These are phyloP conservation scores for Coleophoma eucalyptorum DNA, from an alignment of 2,329 filamentous ascomycete species.

Conservation along the genomic window DNA sequence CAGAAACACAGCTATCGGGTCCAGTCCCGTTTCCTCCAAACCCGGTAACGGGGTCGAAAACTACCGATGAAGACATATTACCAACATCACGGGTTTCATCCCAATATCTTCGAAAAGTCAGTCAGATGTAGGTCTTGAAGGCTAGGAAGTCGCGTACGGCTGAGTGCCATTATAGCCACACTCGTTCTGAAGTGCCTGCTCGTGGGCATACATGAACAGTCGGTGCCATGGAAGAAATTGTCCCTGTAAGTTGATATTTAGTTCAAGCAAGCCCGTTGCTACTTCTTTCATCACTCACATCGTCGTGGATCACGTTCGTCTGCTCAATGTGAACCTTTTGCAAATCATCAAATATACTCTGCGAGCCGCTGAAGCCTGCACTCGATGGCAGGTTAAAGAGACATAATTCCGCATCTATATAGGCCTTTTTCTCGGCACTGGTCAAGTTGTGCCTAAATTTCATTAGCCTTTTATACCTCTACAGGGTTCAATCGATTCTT, in stretches of 20 bases:
- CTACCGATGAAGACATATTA: conserved; percentile 4
- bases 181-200: conserved; percentile 33
- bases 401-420: conserved; percentile 11
- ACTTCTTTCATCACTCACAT: conserved; percentile 12
- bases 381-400: conserved; percentile 2
- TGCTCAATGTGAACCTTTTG: conserved; percentile 29
- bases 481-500: neutral
- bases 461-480: neutral
- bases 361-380: conserved; percentile 7
- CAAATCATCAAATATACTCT: conserved; percentile 33
- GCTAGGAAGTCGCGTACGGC: neutral
- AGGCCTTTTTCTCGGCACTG: conserved; percentile 7
- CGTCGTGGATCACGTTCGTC: conserved; percentile 5
- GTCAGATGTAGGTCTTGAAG: neutral
- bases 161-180: conserved; percentile 26
- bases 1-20: neutral
- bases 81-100: conserved; percentile 3
- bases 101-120: conserved; percentile 7
- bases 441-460: conserved; percentile 5
- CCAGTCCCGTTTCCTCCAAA: neutral
- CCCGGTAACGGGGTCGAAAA: conserved; percentile 5
- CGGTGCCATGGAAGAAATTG: conserved; percentile 37
- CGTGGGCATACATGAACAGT: conserved; percentile 32
- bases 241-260: conserved; percentile 15
- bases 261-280: neutral